Evolutionary conservation across 805 yeast species (phyloP), one percentile per base, ranked within the genome.

Genomic region (Metschnikowia similis): DNA sequence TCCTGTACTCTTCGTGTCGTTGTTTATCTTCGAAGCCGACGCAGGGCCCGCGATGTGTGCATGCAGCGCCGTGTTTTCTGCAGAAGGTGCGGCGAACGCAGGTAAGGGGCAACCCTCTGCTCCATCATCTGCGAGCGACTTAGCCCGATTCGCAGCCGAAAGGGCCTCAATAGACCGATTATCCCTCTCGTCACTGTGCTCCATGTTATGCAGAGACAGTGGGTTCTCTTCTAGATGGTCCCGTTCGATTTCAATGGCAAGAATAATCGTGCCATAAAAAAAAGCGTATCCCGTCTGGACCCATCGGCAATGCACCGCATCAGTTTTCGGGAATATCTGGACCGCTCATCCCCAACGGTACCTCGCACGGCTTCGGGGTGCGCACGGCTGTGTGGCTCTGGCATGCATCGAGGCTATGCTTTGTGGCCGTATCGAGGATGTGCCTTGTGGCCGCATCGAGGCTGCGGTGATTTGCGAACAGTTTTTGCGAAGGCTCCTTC

Each of bases 1-100:
- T 17, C 21, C 21, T 17, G 21, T 17, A 85, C 59, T 81, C 71
- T 82, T 78, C 2, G 89, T 83, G 56, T 82, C 87, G 40, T 74
- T 79, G 48, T 80, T 75, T 63, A 82, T 66, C 34, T 69, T 57
- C 14, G 69, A 60, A 26, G 26, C 42, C 30, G 47, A 28, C 13
- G 38, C 37, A 16, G 26, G 9, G 9, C 11, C 21, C 7, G 37
- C 6, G 9, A 17, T 32, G 45, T 9, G 30, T 41, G 37, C 45
- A 32, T 35, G 29, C 57, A 45, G 36, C 56, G 45, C 40, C 9
- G 34, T 11, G 41, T 49, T 41, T 17, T 16, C 13, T 31, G 34
- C 34, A 31, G 34, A 11, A 6, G n/a, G 13, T 11, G 13, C 14
- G 13, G 6, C 35, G 14, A 16, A 34, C 8, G 35, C 7, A 16